Evolutionary conservation across 257 asterid species (phyloP).

Genomic region (Fraxinus pennsylvanica): DNA sequence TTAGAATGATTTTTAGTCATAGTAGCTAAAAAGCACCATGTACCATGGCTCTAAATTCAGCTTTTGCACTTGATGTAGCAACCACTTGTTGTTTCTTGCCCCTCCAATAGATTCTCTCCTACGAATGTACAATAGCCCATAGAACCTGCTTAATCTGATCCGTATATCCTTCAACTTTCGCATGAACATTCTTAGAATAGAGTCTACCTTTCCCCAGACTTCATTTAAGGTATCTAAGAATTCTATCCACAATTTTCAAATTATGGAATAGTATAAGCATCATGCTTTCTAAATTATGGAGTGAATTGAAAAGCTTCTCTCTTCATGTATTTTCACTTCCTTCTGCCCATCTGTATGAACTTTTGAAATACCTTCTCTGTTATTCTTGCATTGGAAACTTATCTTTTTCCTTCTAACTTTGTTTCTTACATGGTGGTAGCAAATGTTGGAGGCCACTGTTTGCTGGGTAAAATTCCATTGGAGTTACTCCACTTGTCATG

Average conservation of each 20-base stretch:
- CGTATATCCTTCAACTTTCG: too few relatives aligned
- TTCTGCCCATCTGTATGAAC: background rate
- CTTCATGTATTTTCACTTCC: background rate
- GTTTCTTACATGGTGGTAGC: constrained; percentile 48
- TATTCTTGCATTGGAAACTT: constrained; percentile 7
- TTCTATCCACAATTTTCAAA: too few relatives aligned
- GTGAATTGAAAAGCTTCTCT: background rate
- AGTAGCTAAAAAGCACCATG: background rate
- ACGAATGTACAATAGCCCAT: background rate
- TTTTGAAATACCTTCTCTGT: background rate
- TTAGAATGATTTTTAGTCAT: background rate
- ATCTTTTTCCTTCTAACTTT: constrained; percentile 17
- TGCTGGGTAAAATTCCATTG: constrained; percentile 87
- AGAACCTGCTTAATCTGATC: too few relatives aligned
- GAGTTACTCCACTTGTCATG: constrained; percentile 75
- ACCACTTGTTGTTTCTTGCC: background rate
- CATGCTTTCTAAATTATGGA: background rate
- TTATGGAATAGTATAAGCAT: background rate
- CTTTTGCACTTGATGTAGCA: background rate
- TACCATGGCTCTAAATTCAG: constrained; percentile 13
- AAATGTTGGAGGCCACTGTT: constrained; percentile 71
- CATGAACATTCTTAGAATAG: too few relatives aligned
- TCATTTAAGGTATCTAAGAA: too few relatives aligned
- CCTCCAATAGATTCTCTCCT: background rate
- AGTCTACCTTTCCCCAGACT: too few relatives aligned